Evolutionary conservation across 2,329 filamentous ascomycete genomes (phyloP).

Genomic region (Penicillium nordicum): DNA sequence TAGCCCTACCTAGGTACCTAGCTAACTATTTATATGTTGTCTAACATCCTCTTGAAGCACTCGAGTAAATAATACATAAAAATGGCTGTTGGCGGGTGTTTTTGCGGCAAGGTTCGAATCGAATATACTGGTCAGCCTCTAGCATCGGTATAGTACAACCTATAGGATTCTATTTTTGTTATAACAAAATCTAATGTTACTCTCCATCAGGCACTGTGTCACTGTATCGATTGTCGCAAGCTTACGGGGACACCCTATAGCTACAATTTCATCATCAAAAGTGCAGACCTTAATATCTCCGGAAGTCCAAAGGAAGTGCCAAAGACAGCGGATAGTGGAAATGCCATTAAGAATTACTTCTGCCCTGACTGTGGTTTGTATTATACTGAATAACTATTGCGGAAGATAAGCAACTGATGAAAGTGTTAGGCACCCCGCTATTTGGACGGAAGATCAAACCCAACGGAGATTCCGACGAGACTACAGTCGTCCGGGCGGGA

Average conservation of each 20-base stretch:
- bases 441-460: conserved; percentile 25
- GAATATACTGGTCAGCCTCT: conserved; percentile 33
- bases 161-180: neutral
- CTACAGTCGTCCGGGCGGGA: conserved; percentile 34
- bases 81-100: conserved; percentile 36
- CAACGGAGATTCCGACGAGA: conserved; percentile 20
- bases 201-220: conserved; percentile 32
- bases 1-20: too few relatives aligned
- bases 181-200: conserved; percentile 1
- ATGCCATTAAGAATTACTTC: conserved; percentile 36
- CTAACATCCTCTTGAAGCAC: neutral
- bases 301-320: conserved; percentile 35
- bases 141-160: conserved; percentile 23
- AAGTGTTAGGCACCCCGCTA: conserved; percentile 25
- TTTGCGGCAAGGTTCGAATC: conserved; percentile 37
- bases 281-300: conserved; percentile 26
- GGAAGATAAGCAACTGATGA: conserved; percentile 5
- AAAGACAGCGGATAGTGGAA: conserved; percentile 38
- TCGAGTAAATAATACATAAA: neutral
- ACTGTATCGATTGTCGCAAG: conserved; percentile 42
- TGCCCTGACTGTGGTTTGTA: conserved; percentile 38
- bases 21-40: neutral
- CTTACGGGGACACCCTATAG: conserved; percentile 32
- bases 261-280: conserved; percentile 33
- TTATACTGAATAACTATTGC: neutral